Evolutionary conservation across 805 yeast species (phyloP).

Genomic region (Zygoascus biomembranicola): DNA sequence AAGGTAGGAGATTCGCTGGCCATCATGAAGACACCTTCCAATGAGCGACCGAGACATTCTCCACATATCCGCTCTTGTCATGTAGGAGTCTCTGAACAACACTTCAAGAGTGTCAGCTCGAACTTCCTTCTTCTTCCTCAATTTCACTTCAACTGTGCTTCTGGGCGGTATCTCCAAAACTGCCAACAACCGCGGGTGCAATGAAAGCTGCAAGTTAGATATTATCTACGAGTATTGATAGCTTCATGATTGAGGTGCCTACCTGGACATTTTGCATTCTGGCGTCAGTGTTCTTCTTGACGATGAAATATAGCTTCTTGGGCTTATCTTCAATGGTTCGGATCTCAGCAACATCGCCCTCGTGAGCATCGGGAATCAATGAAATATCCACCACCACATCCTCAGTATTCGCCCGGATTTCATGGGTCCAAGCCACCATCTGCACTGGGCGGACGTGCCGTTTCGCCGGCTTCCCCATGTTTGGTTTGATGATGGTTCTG

Average conservation of each 20-base stretch:
- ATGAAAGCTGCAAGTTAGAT: slow-evolving; percentile 11
- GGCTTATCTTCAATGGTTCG: slow-evolving; percentile 25
- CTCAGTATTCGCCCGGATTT: slow-evolving; percentile 46
- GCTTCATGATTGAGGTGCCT: background rate
- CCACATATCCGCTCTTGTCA: slow-evolving; percentile 95
- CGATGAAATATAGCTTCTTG: slow-evolving; percentile 20
- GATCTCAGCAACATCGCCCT: slow-evolving; percentile 70
- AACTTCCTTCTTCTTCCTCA: slow-evolving; percentile 36
- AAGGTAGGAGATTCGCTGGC: slow-evolving; percentile 57
- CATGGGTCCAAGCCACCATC: slow-evolving; percentile 48
- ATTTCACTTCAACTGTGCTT: slow-evolving; percentile 52
- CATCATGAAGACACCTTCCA: slow-evolving; percentile 55
- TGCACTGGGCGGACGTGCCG: slow-evolving; percentile 1
- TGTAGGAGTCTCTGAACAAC: slow-evolving; percentile 66
- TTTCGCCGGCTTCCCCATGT: background rate
- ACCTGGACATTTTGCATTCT: slow-evolving; percentile 18
- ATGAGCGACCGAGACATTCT: slow-evolving; percentile 53
- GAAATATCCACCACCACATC: slow-evolving; percentile 56
- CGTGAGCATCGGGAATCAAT: slow-evolving; percentile 45
- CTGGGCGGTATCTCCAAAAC: slow-evolving; percentile 57
- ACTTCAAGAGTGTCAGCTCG: slow-evolving; percentile 79
- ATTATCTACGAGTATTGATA: too few relatives aligned
- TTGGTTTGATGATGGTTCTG: background rate
- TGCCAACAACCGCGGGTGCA: slow-evolving; percentile 15
- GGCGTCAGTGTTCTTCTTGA: slow-evolving; percentile 16